These are phyloP conservation scores for Dysphania ambrosioides DNA, from an alignment of 148 eudicot species.

Conservation along the genomic window DNA sequence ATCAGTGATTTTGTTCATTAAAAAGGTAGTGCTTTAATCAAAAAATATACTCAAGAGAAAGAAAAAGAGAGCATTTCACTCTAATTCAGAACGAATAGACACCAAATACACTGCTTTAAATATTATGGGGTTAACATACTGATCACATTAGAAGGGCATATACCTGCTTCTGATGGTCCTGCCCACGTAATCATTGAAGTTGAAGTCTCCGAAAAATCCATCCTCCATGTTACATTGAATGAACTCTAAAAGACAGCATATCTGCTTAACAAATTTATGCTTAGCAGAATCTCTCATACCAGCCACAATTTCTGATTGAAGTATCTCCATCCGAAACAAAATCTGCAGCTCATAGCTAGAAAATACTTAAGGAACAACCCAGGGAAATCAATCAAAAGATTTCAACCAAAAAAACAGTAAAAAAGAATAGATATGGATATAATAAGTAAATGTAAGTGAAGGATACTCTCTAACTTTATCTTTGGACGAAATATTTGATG, in stretches of 20 bases:
- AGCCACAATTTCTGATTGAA: conserved; percentile 47
- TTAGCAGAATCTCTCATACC: conserved; percentile 47
- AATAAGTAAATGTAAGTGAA: conserved; percentile 23
- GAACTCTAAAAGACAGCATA: conserved; percentile 70
- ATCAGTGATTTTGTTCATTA: neutral
- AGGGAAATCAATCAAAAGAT: conserved; percentile 4
- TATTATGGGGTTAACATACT: neutral
- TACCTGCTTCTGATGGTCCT: conserved; percentile 71
- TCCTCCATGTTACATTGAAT: conserved; percentile 81
- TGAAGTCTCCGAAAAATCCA: conserved; percentile 79
- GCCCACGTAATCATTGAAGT: conserved; percentile 67
- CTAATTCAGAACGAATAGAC: neutral
- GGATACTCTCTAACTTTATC: conserved; percentile 81
- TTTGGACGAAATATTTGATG: conserved; percentile 30
- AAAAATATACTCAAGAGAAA: neutral
- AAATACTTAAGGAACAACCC: conserved; percentile 40
- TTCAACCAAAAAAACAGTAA: neutral
- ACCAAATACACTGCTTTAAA: neutral
- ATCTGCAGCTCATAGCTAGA: conserved; percentile 80
- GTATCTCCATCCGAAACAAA: conserved; percentile 88
- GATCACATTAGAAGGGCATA: conserved; percentile 4
- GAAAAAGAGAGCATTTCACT: neutral
- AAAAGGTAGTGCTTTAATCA: neutral
- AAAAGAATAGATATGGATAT: neutral
- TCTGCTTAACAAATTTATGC: conserved; percentile 72